Evolutionary conservation across 2,329 filamentous ascomycete genomes (phyloP).

Genomic region (Malbranchea zuffiana): DNA sequence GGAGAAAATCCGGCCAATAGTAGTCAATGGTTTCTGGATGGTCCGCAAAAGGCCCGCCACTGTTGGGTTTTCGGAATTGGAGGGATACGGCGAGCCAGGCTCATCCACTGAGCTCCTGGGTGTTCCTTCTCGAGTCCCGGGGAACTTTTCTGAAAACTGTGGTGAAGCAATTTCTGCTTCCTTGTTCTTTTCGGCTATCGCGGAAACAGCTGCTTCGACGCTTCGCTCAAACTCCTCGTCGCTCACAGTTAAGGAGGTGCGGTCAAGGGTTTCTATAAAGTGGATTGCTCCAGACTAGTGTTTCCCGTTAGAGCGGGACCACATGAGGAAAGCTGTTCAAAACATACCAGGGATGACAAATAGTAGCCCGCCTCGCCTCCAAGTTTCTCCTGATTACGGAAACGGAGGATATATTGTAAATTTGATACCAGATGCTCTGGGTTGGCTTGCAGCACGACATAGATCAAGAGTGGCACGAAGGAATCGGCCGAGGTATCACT

Average conservation of each 20-base stretch:
- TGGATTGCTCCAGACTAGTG: constrained; percentile 64
- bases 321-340: constrained; percentile 4
- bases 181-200: constrained; percentile 83
- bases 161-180: constrained; percentile 39
- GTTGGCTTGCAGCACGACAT: constrained; percentile 87
- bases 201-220: constrained; percentile 91
- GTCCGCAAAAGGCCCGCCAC: constrained; percentile 77
- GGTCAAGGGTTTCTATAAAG: constrained; percentile 92
- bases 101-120: constrained; percentile 51
- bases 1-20: constrained; percentile 89
- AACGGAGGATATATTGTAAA: constrained; percentile 93
- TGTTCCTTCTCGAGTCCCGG: constrained; percentile 47
- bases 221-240: constrained; percentile 93
- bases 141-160: constrained; percentile 37
- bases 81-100: constrained; percentile 36
- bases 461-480: constrained; percentile 90
- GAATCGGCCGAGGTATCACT: constrained; percentile 86
- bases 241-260: constrained; percentile 81
- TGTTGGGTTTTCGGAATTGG: constrained; percentile 56
- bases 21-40: constrained; percentile 81
- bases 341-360: constrained; percentile 68
- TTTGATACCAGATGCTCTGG: constrained; percentile 94
- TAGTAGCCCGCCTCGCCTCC: constrained; percentile 98
- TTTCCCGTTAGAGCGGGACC: constrained; percentile 9
- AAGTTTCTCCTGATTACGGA: constrained; percentile 94